Evolutionary conservation across 2,329 filamentous ascomycete species (phyloP), one percentile per base, ranked within the genome.

Genomic region (Xylaria sp.): DNA sequence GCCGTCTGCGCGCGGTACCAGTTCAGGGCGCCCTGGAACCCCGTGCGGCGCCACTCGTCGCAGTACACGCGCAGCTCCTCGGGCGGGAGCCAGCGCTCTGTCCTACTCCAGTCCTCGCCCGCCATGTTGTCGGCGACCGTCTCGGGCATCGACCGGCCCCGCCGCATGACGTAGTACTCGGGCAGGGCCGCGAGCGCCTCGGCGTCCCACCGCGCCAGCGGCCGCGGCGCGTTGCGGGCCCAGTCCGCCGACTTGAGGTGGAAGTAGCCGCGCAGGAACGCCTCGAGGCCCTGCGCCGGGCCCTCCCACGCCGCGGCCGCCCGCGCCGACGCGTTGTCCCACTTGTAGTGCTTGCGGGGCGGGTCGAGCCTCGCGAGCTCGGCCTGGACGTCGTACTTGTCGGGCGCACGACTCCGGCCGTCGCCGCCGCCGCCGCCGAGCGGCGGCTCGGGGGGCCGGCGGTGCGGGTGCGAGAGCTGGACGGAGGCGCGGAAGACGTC

Each of bases 281-380:
- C 68, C n/a, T 79, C 74, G 11, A 89, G 72, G 2, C 69, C 69
- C 26, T 71, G 69, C 0, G 63, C 50, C 4, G 69, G 65, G 26
- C 54, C 52, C 19, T 66, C 60, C 68, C 69, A 72, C 2, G 83
- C 81, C 53, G 77, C 74, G 54, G 82, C 78, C 1, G 83, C 83
- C 1, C 65, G 54, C 0, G 74, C 45, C 2, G 76, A 78, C 2
- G 81, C 80, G 62, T 85, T 86, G 68, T 85, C 88, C 80, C 80
- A 86, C 68, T 87, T 87, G 74, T 89, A 90, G 66, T 89, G 86
- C 66, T 89, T 89, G 7, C 83, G 66, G 0, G 85, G 83, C n/a
- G 80, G 76, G 1, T 75, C 67, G 1, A 86, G 74, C 39, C 73
- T 72, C 0, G 79, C 79, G 1, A 89, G 77, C 2, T 80, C 79